Conservation (phyloP, 2,329 filamentous ascomycete genomes). For the Mycosphaerella sp. region DNA sequence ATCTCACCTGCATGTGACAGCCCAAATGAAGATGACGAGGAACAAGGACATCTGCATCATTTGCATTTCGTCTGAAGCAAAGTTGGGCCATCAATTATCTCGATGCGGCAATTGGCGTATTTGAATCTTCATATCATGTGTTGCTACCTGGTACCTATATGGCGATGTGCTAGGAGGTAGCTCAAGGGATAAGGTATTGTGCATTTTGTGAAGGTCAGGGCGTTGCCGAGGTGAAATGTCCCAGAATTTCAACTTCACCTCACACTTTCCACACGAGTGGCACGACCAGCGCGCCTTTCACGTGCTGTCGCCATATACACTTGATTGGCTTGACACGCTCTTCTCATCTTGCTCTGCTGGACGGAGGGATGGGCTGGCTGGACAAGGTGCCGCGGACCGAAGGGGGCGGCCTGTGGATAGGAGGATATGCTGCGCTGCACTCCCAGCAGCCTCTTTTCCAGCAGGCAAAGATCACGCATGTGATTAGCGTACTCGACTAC, state of each 20-base stretch:
- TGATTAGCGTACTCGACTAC: constrained; percentile 53
- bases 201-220: too few relatives aligned
- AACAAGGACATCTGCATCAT: constrained; percentile 2
- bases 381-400: constrained; percentile 34
- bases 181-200: too few relatives aligned
- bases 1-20: not conserved
- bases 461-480: constrained; percentile 72
- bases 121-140: constrained; percentile 1
- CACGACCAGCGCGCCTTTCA: too few relatives aligned
- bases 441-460: constrained; percentile 52
- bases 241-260: too few relatives aligned
- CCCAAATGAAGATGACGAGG: constrained; percentile 9
- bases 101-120: constrained; percentile 7
- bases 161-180: constrained; percentile 7
- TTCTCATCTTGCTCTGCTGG: too few relatives aligned
- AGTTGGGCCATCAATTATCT: constrained; percentile 1
- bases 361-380: constrained; percentile 36
- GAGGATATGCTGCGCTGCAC: constrained; percentile 38
- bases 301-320: too few relatives aligned
- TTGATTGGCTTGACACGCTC: too few relatives aligned
- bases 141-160: constrained; percentile 5
- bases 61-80: constrained; percentile 7
- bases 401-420: constrained; percentile 35
- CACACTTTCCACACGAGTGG: too few relatives aligned
- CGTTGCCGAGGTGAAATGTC: too few relatives aligned